These are phyloP conservation scores for Pelargonium nanum DNA, from an alignment of 345 rosid species.

Conservation along the genomic window DNA sequence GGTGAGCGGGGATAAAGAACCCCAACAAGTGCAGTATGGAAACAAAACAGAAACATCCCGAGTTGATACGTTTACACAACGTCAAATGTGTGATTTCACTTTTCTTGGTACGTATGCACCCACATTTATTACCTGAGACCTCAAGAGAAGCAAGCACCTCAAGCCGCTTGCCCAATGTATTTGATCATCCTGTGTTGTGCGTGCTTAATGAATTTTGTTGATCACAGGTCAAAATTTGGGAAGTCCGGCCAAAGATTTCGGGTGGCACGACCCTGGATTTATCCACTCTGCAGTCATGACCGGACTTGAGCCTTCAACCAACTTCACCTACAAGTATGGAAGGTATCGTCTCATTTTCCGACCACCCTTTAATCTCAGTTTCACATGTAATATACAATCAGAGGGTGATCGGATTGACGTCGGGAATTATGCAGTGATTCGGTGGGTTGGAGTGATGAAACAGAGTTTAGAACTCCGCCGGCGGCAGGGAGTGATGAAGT, in stretches of 20 bases:
- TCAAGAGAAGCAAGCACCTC: no score
- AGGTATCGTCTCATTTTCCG: slow-evolving; percentile 38
- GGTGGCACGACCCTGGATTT: slow-evolving; percentile 76
- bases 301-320: slow-evolving; percentile 40
- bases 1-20: slow-evolving; percentile 46
- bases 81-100: slow-evolving; percentile 46
- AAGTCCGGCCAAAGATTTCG: slow-evolving; percentile 70
- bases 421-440: slow-evolving; percentile 26
- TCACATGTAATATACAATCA: no score
- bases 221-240: slow-evolving; percentile 19
- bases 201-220: neutral
- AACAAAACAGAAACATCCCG: slow-evolving; percentile 23
- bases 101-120: neutral
- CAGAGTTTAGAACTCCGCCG: slow-evolving; percentile 43
- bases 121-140: neutral
- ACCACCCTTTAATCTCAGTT: neutral
- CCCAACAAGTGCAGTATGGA: slow-evolving; percentile 43
- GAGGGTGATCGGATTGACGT: neutral
- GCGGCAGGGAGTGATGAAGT: slow-evolving; percentile 44
- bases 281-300: slow-evolving; percentile 55
- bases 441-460: slow-evolving; percentile 49
- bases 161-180: neutral
- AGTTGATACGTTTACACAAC: slow-evolving; percentile 40
- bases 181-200: no score
- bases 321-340: slow-evolving; percentile 49